Conservation (phyloP, 495 filamentous ascomycete genomes). For the Platismatia glauca region DNA sequence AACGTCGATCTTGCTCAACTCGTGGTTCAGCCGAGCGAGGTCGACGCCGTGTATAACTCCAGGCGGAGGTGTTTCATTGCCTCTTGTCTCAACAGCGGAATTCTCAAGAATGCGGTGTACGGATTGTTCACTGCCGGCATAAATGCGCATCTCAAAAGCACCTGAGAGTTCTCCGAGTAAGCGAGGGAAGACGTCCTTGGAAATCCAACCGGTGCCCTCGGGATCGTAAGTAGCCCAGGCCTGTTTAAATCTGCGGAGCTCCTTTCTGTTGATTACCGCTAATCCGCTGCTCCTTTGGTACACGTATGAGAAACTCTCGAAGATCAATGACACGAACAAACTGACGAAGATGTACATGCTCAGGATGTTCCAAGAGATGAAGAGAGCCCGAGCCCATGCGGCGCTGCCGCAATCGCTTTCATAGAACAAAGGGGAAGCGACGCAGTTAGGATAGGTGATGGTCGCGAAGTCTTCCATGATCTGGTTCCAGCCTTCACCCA, state of each 20-base stretch:
- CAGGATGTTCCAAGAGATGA: conserved; percentile 96
- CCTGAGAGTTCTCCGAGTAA: conserved; percentile 86
- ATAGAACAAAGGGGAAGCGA: conserved; percentile 55
- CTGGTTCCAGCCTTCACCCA: conserved; percentile 91
- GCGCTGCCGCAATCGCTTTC: conserved; percentile 88
- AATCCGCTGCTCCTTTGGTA: conserved; percentile 85
- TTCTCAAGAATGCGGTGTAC: conserved; percentile 76
- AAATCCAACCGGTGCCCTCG: conserved; percentile 80
- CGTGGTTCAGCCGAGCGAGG: conserved; percentile 61
- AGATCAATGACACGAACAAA: conserved; percentile 96
- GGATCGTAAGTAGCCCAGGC: conserved; percentile 96
- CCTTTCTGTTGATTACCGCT: conserved; percentile 77
- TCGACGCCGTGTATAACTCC: conserved; percentile 65
- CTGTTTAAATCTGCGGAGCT: conserved; percentile 94
- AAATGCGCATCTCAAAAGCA: conserved; percentile 95
- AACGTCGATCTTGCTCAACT: conserved; percentile 69
- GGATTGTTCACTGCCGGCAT: conserved; percentile 77
- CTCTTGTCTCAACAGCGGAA: conserved; percentile 49
- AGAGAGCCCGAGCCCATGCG: conserved; percentile 76
- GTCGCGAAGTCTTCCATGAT: conserved; percentile 94
- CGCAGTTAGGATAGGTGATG: conserved; percentile 68
- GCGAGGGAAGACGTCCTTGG: conserved; percentile 83
- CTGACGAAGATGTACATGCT: conserved; percentile 99
- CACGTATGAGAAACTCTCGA: conserved; percentile 98
- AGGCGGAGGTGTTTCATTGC: conserved; percentile 34